Base-by-base conservation (phyloP, 1,284 basidiomycete genomes). In the Leccinum fuscescens region DNA sequence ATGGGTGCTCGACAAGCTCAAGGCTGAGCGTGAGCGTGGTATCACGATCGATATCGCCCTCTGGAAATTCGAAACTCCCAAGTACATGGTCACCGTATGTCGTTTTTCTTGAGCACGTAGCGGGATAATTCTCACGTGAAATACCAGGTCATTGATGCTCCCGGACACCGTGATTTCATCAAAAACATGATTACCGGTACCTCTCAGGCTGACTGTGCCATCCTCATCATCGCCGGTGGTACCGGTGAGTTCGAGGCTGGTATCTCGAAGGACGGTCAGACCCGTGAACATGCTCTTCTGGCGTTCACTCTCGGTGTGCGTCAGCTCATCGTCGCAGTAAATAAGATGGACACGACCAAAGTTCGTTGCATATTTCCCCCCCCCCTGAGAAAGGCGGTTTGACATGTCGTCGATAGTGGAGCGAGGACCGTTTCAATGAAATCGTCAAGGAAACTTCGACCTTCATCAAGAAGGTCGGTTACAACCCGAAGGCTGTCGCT, bases 131-230 rank as follows among this genome's bases (percentile, higher is more conserved):
- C 56, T 67, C 62, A 67, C 62, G 15, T 27, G 5, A 17, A 48
- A 12, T 20, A 37, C 31, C 37, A 92, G 90, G 94, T 96, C 82
- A 96, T 96, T 72, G 96, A 98, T 79, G 97, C 96, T 79, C 97
- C 96, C 60, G 97, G 96, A 78, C 97, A 99, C 84, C 95, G 96
- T 90, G 97, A 99, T 80, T 99, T 99, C 84, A 99, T 99, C 89
- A 99, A 99, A 87, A 99, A 98, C 93, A 98, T 98, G 95, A 98
- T 98, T 78, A 98, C 95, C 66, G 96, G 96, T 88, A 99, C 96
- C 76, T 98, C 96, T 74, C 96, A 98, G 88, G 96, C 96, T 78
- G 96, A 98, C 81, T 98, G 96, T 77, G 96, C 95, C 76, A 92
- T 99, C 78, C 94, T 99, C 79, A 98, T 99, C 86, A 99, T 99